Evolutionary conservation across 805 yeast species (phyloP), one percentile per base, ranked within the genome.

Genomic region (Ogataea henricii): DNA sequence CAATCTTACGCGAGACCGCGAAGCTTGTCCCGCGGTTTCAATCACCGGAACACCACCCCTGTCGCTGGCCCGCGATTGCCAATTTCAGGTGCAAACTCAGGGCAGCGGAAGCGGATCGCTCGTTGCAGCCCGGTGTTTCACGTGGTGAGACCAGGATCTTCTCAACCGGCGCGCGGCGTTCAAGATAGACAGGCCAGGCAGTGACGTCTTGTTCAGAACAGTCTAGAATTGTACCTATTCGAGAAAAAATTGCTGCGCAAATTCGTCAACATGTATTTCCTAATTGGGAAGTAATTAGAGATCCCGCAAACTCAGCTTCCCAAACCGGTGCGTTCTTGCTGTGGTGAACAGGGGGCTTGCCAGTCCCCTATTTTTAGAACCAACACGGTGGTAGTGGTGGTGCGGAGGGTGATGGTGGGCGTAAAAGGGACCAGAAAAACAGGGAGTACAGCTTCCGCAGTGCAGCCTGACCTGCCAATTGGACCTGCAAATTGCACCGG

Each of bases 1-100:
- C 17, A 27, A 32, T 23, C 33, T 30, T 34, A 27, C 18, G 27
- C 37, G 27, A 35, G 37, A 29, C 20, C 2, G 21, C 4, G 12
- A 17, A 12, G 8, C 7, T 22, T 37, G 8, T 14, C 18, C 16
- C n/a, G n/a, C n/a, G n/a, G n/a, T n/a, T n/a, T n/a, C n/a, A n/a
- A n/a, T n/a, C n/a, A n/a, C n/a, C n/a, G n/a, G n/a, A n/a, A n/a
- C n/a, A n/a, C 25, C 16, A n/a, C 20, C 21, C 27, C 40, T 27
- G 29, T 33, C 25, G 18, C 27, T 22, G 17, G 39, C 32, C 32
- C 45, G 26, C 23, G 46, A 43, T 36, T 43, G 41, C 26, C 34
- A 36, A 18, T 22, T 14, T 22, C 18, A 21, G 20, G 40, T 20
- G 29, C 3, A n/a, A n/a, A 17, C 34, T 30, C 34, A 30, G 34